Conservation (phyloP, 2,329 filamentous ascomycete genomes). For the Cladosporium halotolerans region DNA sequence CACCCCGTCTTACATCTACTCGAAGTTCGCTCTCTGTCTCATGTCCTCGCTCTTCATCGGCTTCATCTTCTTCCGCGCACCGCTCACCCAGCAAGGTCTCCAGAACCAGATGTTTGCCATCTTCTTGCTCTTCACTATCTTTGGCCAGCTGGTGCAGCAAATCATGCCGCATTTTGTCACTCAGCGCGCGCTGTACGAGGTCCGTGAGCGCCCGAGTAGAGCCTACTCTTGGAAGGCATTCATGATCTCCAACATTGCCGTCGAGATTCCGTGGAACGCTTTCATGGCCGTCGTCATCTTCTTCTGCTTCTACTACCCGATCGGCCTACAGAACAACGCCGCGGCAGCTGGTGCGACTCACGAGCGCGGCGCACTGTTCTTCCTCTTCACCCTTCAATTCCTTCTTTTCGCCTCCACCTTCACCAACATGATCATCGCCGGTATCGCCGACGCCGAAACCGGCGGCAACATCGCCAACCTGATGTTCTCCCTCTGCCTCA, state of each 20-base stretch:
- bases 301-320: constrained; percentile 79
- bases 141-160: constrained; percentile 71
- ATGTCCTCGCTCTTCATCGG: constrained; percentile 69
- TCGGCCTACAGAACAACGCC: constrained; percentile 69
- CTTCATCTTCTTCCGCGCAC: constrained; percentile 71
- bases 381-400: constrained; percentile 69
- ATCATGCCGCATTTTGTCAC: constrained; percentile 83
- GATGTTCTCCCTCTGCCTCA: constrained; percentile 64
- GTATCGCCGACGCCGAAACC: constrained; percentile 66
- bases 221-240: constrained; percentile 82
- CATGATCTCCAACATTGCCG: constrained; percentile 73
- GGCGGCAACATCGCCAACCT: constrained; percentile 71
- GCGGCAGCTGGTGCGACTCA: constrained; percentile 52
- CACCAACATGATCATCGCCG: constrained; percentile 69
- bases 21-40: constrained; percentile 64
- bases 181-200: constrained; percentile 76
- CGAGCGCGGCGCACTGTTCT: constrained; percentile 71
- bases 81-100: constrained; percentile 67
- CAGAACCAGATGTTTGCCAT: constrained; percentile 84
- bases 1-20: constrained; percentile 81
- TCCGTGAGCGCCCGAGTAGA: constrained; percentile 76
- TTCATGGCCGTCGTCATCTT: constrained; percentile 71
- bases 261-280: constrained; percentile 80
- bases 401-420: constrained; percentile 68
- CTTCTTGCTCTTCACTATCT: constrained; percentile 76